Base-by-base conservation (phyloP, 192 early-diverging fungal genomes). In the Coemansia sp. region DNA sequence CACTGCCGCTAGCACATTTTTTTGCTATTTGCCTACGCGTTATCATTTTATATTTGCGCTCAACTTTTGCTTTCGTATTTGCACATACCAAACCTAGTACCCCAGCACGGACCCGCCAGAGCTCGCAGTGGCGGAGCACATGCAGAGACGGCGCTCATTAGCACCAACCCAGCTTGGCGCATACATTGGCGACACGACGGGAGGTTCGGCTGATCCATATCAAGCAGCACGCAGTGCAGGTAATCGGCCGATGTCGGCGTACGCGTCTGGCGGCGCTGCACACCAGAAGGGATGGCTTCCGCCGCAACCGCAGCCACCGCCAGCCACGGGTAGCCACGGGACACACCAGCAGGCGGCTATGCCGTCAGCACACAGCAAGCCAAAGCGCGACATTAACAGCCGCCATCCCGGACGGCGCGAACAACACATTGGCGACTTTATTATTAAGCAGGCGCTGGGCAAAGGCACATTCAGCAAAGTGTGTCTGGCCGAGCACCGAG, bases 391-490 rank as follows among this genome's bases (percentile, higher is more conserved):
- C 32, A 66, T 79, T 14, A 51, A 47, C 63, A 65, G 70, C 53
- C 66, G 63, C 9, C 69, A 77, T 35, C 75, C 69, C 2, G 75
- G 75, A 12, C 62, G 53, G 57, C 73, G 67, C 54, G 79, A 73
- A 38, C 74, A 72, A 43, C 64, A 67, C 32, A 65, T 72, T 32
- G 78, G 78, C 27, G 78, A 81, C 54, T 81, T 75, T 72, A 56
- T 68, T 23, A 72, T 81, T 32, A 81, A 75, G 66, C 61, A 75
- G 56, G 70, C 73, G 14, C 56, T 83, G 29, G 82, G 82, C 14
- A 79, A 75, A 48, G 82, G 82, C 4, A 73, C 82, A 11, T 83
- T 83, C 53, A 83, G 82, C 68, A 79, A 79, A 57, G 82, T 83
- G 22, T 76, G 60, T 41, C 56, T 83, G 66, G 75, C 73, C 4